These are phyloP conservation scores for Yamadazyma membranifaciens DNA, from an alignment of 1,139 yeast species.

Conservation along the genomic window DNA sequence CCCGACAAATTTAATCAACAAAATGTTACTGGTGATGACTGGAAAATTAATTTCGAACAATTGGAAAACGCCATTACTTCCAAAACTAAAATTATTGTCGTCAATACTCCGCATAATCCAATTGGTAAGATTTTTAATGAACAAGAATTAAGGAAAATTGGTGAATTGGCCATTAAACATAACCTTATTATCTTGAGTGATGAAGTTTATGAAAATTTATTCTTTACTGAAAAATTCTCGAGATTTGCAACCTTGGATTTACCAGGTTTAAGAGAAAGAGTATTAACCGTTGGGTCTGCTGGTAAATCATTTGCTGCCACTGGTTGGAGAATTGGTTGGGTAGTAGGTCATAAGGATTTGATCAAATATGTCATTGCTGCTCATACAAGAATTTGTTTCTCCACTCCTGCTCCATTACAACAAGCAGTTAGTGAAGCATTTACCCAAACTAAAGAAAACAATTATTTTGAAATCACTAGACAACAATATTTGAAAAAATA, in stretches of 20 bases:
- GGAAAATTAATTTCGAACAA: conserved; percentile 81
- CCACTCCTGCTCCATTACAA: conserved; percentile 91
- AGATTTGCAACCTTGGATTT: conserved; percentile 76
- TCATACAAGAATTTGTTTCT: conserved; percentile 88
- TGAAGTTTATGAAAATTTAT: conserved; percentile 92
- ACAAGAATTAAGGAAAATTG: conserved; percentile 71
- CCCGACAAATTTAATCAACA: conserved; percentile 70
- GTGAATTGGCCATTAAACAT: conserved; percentile 77
- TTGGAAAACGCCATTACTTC: conserved; percentile 66
- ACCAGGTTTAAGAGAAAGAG: conserved; percentile 74
- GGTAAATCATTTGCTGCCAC: conserved; percentile 98
- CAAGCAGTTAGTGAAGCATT: conserved; percentile 86
- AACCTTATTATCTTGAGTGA: conserved; percentile 82
- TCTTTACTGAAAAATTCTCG: conserved; percentile 64
- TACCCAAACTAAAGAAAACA: conserved; percentile 53
- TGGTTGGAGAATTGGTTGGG: conserved; percentile 98
- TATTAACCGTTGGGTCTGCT: conserved; percentile 92
- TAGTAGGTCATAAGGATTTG: conserved; percentile 81
- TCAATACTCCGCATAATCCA: conserved; percentile 96
- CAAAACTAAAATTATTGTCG: conserved; percentile 79
- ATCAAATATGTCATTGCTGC: conserved; percentile 83
- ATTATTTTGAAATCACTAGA: conserved; percentile 71
- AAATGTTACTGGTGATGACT: conserved; percentile 75
- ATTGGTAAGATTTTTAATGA: conserved; percentile 84
- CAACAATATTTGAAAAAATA: conserved; percentile 67